Evolutionary conservation across 306 rosid species (phyloP).

Genomic region (Vigna angularis): DNA sequence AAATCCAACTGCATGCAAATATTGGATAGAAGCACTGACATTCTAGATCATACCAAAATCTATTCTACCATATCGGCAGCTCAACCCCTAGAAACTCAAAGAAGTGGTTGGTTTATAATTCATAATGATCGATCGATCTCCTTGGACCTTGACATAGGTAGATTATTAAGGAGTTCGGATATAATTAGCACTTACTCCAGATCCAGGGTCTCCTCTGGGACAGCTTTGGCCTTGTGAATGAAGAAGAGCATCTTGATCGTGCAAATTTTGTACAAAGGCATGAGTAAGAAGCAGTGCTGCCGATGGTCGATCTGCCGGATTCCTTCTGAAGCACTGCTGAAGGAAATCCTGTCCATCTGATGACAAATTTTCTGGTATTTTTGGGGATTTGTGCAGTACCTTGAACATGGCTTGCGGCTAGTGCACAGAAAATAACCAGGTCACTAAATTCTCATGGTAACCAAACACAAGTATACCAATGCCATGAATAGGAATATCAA

Average conservation of each 20-base stretch:
- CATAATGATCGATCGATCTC: slow-evolving; percentile 20
- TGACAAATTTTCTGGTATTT: slow-evolving; percentile 79
- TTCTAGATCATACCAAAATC: not conserved
- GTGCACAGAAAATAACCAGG: slow-evolving; percentile 40
- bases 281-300: slow-evolving; percentile 78
- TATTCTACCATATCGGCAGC: not conserved
- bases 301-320: slow-evolving; percentile 85
- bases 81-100: slow-evolving; percentile 11
- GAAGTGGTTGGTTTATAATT: slow-evolving; percentile 25
- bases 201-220: slow-evolving; percentile 51
- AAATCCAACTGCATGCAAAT: not conserved
- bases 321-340: slow-evolving; percentile 77
- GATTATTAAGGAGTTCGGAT: not conserved
- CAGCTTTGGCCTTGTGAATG: slow-evolving; percentile 37
- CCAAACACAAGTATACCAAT: slow-evolving; percentile 7
- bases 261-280: slow-evolving; percentile 68
- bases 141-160: slow-evolving; percentile 36
- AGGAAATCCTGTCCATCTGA: slow-evolving; percentile 86
- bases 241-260: slow-evolving; percentile 53
- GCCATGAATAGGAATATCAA: slow-evolving; percentile 11
- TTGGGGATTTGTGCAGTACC: slow-evolving; percentile 76
- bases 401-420: slow-evolving; percentile 99
- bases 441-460: slow-evolving; percentile 16
- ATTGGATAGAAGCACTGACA: not conserved
- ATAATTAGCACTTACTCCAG: slow-evolving; percentile 58